These are phyloP conservation scores for Scedosporium dehoogii DNA, from an alignment of 2,329 filamentous ascomycete species.

Conservation along the genomic window DNA sequence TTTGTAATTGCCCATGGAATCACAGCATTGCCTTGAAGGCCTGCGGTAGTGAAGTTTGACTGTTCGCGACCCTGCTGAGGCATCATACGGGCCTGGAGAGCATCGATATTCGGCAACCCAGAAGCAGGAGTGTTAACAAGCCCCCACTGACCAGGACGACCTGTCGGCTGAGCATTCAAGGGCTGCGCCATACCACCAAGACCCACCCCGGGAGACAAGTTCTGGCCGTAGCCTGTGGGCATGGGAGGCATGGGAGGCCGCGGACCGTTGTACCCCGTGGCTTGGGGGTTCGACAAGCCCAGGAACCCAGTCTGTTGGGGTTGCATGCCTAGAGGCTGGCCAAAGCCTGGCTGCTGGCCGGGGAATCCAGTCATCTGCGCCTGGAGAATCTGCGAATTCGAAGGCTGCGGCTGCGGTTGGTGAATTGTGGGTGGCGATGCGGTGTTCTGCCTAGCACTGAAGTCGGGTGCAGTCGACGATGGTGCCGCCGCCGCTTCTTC, in stretches of 20 bases:
- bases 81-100: conserved; percentile 91
- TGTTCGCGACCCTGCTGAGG: conserved; percentile 86
- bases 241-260: conserved; percentile 84
- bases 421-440: conserved; percentile 46
- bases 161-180: conserved; percentile 89
- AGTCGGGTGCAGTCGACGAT: conserved; percentile 60
- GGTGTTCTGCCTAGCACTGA: conserved; percentile 42
- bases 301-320: conserved; percentile 62
- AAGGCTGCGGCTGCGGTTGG: conserved; percentile 64
- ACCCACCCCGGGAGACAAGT: conserved; percentile 35
- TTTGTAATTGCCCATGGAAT: conserved; percentile 99
- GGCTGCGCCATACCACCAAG: conserved; percentile 57
- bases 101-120: conserved; percentile 88
- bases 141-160: conserved; percentile 92
- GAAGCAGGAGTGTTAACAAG: conserved; percentile 86
- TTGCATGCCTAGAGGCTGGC: conserved; percentile 51
- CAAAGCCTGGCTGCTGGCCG: conserved; percentile 37
- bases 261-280: conserved; percentile 72
- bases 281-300: conserved; percentile 56
- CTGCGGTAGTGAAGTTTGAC: conserved; percentile 71
- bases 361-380: conserved; percentile 62
- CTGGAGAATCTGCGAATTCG: conserved; percentile 56
- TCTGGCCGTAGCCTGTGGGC: conserved; percentile 48
- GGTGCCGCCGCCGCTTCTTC: conserved; percentile 53
- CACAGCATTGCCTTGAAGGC: conserved; percentile 84